Conservation (phyloP, 805 yeast species). For the Wickerhamia fluorescens region DNA sequence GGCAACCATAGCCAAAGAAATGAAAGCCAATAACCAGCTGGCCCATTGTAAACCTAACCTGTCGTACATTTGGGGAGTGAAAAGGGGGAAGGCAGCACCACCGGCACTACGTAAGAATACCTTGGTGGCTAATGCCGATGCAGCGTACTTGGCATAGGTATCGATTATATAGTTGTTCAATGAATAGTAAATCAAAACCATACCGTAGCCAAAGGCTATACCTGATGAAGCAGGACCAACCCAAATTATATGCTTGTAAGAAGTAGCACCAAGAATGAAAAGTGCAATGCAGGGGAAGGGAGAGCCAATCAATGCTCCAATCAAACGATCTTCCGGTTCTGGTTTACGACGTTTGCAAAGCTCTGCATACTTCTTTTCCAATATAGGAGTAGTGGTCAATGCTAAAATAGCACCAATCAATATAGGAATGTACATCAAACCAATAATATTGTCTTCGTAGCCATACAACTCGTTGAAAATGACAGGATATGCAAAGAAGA, state of each 20-base stretch:
- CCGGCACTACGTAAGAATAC: constrained; percentile 76
- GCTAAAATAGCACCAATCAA: constrained; percentile 80
- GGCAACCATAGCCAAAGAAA: constrained; percentile 67
- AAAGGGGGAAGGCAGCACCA: constrained; percentile 82
- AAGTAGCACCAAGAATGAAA: constrained; percentile 76
- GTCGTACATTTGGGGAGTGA: constrained; percentile 75
- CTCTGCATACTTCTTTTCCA: constrained; percentile 56
- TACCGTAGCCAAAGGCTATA: constrained; percentile 53
- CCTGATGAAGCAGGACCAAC: constrained; percentile 59
- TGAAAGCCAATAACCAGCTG: constrained; percentile 68
- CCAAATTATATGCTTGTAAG: constrained; percentile 60
- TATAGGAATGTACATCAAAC: constrained; percentile 86
- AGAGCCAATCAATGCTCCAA: constrained; percentile 78
- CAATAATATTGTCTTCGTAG: constrained; percentile 69
- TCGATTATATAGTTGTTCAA: constrained; percentile 81
- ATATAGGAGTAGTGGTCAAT: constrained; percentile 60
- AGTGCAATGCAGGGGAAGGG: constrained; percentile 78
- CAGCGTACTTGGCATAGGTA: constrained; percentile 76
- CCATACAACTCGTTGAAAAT: constrained; percentile 74
- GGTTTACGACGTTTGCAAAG: constrained; percentile 50
- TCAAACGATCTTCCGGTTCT: constrained; percentile 71
- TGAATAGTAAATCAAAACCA: constrained; percentile 54
- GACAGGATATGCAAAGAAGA: constrained; percentile 93
- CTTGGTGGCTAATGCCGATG: constrained; percentile 75
- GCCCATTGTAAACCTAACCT: constrained; percentile 76